Base-by-base conservation (phyloP, 495 filamentous ascomycete genomes). In the Aspergillus mulundensis region DNA sequence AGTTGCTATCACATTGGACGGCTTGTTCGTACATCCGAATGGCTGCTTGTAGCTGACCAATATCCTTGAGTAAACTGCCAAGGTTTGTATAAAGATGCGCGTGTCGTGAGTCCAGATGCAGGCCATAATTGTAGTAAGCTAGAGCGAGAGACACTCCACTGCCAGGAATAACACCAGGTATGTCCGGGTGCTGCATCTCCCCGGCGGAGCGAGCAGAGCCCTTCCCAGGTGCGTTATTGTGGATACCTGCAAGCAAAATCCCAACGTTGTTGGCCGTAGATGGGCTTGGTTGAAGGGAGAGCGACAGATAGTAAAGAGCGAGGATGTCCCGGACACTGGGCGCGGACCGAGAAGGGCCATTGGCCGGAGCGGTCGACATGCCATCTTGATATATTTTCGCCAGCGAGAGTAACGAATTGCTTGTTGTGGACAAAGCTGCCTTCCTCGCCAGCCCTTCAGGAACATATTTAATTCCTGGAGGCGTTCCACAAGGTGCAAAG, bases 231-330 rank as follows among this genome's bases (percentile, higher is more conserved):
- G 81, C 73, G 32, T 84, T 81, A 61, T 95, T 90, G 59, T 97
- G 94, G 16, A 99, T 88, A 45, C 94, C 90, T 2, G 94, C 95
- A 25, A 99, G 82, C 28, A 99, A 76, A 51, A 99, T 99, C 5
- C 94, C 94, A 40, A 99, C 95, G 68, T 99, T 99, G 64, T 99
- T 99, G 12, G 94, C 94, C 0, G 94, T 99, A 6, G 95, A 97
- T 19, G 94, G 94, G 63, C 94, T 97, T 19, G 94, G 91, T 56
- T 96, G 93, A 8, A 99, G 79, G 0, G 95, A 95, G 20, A 99
- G 77, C 5, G 95, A 97, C 1, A 99, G 80, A 61, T 99, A 99
- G 64, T 99, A 99, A 11, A 99, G 81, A 3, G 92, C 90, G 15
- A 99, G 70, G 41, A 99, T 99, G 61, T 99, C 94, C 28, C 91